A percentile compares a stretch with the other conserved stretches of the same genome.
These are phyloP conservation scores for Leptographium galeiforme DNA, from an alignment of 2,329 filamentous ascomycete species.

Conservation along the genomic window DNA sequence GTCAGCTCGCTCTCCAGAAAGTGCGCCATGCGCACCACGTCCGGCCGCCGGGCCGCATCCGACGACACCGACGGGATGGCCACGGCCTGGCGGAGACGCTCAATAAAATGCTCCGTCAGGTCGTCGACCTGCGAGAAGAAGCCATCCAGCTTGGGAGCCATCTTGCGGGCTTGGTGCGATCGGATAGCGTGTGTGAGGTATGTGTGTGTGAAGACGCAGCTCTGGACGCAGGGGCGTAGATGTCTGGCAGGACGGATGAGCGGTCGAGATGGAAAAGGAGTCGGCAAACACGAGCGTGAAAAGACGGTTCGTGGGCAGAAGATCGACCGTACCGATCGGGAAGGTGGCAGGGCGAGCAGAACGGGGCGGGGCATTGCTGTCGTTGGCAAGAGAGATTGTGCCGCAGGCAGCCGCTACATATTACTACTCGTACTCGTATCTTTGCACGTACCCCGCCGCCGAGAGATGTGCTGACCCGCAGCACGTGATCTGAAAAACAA, in stretches of 20 bases:
- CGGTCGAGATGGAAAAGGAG: not conserved
- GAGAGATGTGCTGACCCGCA: too few relatives aligned
- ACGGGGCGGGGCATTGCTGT: conserved; percentile 10
- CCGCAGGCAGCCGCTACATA: not conserved
- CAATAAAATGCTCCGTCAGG: conserved; percentile 70
- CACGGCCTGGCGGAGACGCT: conserved; percentile 79
- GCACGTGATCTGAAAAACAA: too few relatives aligned
- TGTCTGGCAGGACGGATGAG: not conserved
- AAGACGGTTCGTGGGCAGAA: not conserved
- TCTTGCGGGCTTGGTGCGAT: conserved; percentile 53
- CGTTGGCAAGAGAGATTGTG: not conserved
- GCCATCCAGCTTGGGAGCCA: conserved; percentile 80
- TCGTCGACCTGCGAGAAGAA: conserved; percentile 89
- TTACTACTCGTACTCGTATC: not conserved
- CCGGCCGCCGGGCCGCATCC: conserved; percentile 73
- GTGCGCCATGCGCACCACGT: conserved; percentile 94
- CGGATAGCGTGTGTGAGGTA: conserved; percentile 42
- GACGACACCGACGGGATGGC: conserved; percentile 94
- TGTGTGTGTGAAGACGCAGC: conserved; percentile 14
- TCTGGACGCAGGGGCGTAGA: not conserved
- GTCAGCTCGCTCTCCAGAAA: conserved; percentile 77
- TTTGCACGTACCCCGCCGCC: too few relatives aligned
- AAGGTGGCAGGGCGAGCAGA: conserved; percentile 8
- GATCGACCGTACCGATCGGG: conserved; percentile 6
- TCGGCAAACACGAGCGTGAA: not conserved